Conservation (phyloP, 495 filamentous ascomycete species). For the Lasiosphaeria ovina region DNA sequence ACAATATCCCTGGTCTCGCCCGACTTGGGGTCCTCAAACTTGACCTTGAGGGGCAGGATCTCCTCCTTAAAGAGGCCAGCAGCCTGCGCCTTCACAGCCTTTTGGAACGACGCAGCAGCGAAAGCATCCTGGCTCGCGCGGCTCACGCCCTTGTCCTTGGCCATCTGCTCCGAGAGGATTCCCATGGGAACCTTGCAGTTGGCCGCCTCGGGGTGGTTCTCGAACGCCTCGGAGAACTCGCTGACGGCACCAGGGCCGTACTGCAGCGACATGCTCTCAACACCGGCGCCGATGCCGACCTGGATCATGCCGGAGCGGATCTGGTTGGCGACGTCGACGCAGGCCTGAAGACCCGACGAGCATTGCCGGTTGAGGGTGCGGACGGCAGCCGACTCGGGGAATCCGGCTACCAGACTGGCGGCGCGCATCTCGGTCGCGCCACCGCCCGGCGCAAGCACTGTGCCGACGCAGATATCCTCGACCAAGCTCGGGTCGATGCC, state of each 20-base stretch:
- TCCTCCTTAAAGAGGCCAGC: constrained; percentile 90
- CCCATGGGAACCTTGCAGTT: constrained; percentile 99
- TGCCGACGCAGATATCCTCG: constrained; percentile 90
- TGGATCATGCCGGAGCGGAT: constrained; percentile 91
- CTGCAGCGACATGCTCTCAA: constrained; percentile 94
- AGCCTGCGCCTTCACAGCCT: constrained; percentile 82
- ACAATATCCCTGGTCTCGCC: constrained; percentile 81
- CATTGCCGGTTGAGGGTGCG: constrained; percentile 91
- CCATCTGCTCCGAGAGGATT: constrained; percentile 91
- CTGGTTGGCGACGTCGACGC: constrained; percentile 88
- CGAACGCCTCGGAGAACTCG: constrained; percentile 92
- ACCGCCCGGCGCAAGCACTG: constrained; percentile 86
- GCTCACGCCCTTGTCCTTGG: constrained; percentile 71
- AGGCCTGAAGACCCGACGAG: constrained; percentile 82
- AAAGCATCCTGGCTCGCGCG: constrained; percentile 82
- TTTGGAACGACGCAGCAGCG: constrained; percentile 84
- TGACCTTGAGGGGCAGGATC: constrained; percentile 81
- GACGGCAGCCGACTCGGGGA: constrained; percentile 79
- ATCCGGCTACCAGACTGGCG: constrained; percentile 85
- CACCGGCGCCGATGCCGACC: constrained; percentile 88
- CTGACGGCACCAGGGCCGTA: constrained; percentile 89
- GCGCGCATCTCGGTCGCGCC: constrained; percentile 97
- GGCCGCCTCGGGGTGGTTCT: constrained; percentile 75
- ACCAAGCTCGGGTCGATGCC: constrained; percentile 80
- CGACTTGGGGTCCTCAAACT: constrained; percentile 84